A percentile compares a stretch with the other conserved stretches of the same genome.
Conservation (phyloP, 2,329 filamentous ascomycete genomes). For the Cercospora zeae-maydis region DNA sequence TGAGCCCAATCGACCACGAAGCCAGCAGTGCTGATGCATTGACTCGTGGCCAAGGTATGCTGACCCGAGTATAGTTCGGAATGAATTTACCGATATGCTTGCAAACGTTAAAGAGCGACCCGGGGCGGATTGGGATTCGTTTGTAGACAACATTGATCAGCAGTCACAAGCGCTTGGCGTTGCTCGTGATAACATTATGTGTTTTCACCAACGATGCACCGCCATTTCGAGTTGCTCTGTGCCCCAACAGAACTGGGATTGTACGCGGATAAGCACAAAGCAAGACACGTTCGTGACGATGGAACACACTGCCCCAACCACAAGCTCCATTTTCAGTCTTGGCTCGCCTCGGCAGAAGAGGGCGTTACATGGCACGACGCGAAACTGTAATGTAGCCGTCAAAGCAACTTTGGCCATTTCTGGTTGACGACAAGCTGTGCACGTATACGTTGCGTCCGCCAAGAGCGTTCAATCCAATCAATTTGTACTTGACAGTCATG, state of each 20-base stretch:
- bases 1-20: background rate
- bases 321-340: background rate
- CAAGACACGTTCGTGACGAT: background rate
- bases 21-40: background rate
- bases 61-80: background rate
- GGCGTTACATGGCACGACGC: background rate
- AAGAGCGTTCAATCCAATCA: background rate
- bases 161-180: background rate
- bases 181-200: background rate
- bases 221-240: background rate
- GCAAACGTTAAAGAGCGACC: background rate
- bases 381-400: background rate
- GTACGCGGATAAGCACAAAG: background rate
- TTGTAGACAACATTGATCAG: background rate
- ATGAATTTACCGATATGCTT: background rate
- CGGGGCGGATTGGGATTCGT: background rate
- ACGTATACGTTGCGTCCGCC: background rate
- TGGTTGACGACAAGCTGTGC: background rate
- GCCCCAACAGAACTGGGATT: background rate
- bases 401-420: background rate
- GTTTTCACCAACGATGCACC: background rate
- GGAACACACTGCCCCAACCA: background rate
- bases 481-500: background rate
- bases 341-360: background rate
- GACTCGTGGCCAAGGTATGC: background rate